Conservation (phyloP, 805 yeast species). For the Yamadazyma akitaensis region DNA sequence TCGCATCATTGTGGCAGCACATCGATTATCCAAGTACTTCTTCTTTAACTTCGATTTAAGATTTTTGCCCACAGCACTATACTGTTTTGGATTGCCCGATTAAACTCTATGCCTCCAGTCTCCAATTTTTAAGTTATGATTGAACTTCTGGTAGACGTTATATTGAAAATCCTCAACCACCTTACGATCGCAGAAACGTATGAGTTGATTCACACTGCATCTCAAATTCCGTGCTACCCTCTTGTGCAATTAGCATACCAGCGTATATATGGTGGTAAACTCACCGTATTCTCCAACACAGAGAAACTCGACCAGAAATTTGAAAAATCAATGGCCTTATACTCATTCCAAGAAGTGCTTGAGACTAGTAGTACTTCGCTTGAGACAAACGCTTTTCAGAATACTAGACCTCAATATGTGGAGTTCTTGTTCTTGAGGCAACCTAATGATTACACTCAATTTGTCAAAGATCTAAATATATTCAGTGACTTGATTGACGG, state of each 20-base stretch:
- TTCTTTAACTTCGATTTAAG: neutral
- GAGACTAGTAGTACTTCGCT: conserved; percentile 1
- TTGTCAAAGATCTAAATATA: conserved; percentile 19
- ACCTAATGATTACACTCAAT: conserved; percentile 21
- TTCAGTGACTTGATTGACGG: conserved; percentile 19
- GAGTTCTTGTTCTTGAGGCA: conserved; percentile 21
- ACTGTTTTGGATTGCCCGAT: no score
- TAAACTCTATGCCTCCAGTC: neutral
- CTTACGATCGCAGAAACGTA: conserved; percentile 11
- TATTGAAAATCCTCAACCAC: conserved; percentile 5
- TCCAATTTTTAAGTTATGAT: neutral
- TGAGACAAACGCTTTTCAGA: conserved; percentile 12
- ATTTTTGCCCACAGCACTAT: neutral
- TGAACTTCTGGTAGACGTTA: conserved; percentile 7
- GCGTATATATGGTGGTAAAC: conserved; percentile 19
- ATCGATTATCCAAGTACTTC: no score
- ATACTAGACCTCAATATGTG: conserved; percentile 19
- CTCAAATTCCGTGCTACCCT: neutral
- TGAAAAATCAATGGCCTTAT: conserved; percentile 14
- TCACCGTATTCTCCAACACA: conserved; percentile 13
- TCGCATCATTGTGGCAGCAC: neutral
- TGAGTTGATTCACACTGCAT: conserved; percentile 2
- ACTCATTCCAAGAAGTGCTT: conserved; percentile 14
- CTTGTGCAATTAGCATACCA: conserved; percentile 14
- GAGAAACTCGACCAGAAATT: conserved; percentile 7